Conservation (phyloP, 805 yeast species). For the Yamadazyma phyllophila region DNA sequence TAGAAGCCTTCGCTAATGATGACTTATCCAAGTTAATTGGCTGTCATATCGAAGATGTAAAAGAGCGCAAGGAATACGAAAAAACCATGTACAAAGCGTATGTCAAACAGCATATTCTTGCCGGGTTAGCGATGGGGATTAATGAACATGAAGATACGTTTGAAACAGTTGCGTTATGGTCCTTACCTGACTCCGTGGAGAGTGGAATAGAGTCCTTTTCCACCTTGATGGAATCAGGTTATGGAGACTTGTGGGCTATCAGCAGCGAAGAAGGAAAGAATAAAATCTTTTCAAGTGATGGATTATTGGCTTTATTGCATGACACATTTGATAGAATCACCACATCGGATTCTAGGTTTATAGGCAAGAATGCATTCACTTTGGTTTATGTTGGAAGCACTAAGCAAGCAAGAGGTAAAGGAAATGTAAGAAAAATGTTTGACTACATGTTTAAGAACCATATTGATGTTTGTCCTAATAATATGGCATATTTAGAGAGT, state of each 20-base stretch:
- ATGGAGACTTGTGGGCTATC: constrained; percentile 48
- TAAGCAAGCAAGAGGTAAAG: constrained; percentile 51
- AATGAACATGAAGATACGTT: constrained; percentile 43
- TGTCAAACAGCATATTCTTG: constrained; percentile 47
- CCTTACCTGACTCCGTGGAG: constrained; percentile 42
- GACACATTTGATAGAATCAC: constrained; percentile 46
- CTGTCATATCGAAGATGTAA: constrained; percentile 22
- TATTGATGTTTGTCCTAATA: constrained; percentile 39
- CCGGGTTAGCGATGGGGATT: constrained; percentile 50
- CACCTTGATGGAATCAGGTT: constrained; percentile 52
- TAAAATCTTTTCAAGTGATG: constrained; percentile 42
- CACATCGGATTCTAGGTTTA: constrained; percentile 37
- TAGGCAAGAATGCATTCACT: constrained; percentile 37
- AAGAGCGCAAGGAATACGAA: constrained; percentile 25
- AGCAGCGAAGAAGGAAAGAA: constrained; percentile 48
- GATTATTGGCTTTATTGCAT: constrained; percentile 51
- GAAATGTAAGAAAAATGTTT: constrained; percentile 50
- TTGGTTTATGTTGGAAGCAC: constrained; percentile 47
- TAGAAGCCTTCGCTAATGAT: constrained; percentile 35
- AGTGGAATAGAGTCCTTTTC: constrained; percentile 46
- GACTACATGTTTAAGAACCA: constrained; percentile 46
- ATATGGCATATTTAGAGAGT: constrained; percentile 51
- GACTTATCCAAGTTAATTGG: constrained; percentile 31
- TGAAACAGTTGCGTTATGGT: constrained; percentile 57
- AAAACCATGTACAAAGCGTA: constrained; percentile 49